Base-by-base conservation (phyloP, 495 filamentous ascomycete species). In the Emericellopsis terricola region DNA sequence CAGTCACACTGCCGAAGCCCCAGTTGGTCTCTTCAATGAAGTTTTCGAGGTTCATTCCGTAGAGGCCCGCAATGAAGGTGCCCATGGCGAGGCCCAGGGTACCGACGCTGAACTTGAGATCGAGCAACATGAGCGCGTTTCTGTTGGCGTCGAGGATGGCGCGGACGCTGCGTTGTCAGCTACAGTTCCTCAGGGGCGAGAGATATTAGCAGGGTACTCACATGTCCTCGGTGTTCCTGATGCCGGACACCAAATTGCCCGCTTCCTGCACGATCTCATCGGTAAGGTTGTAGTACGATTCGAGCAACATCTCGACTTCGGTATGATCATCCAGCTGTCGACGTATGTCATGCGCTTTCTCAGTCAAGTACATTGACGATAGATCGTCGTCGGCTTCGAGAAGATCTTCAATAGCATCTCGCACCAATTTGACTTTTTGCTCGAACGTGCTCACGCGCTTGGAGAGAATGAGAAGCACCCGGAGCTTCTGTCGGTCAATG, bases 1-100 rank as follows among this genome's bases (percentile, higher is more conserved):
- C 61, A 3, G 74, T 80, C 40, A 96, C 74, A 28, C 67, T 72
- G 18, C 64, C 60, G 52, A 97, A 94, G 8, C 86, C 89, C 46
- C 85, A 63, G 52, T 83, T 73, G n/a, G 81, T 82, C 53, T 96
- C 89, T 60, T 97, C 89, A 41, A 96, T 77, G 54, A 96, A 97
- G 55, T 96, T 96, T 49, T 93, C 91, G 41, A 97, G 63, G 57
- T 97, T 97, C 86, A 94, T 94, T 44, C 89, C 89, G 62, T 96
- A 96, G 9, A 96, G 73, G n/a, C 82, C 84, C 18, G 89, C 89
- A 48, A 93, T 70, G 47, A 96, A 84, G 32, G 91, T 92, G 19
- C 89, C 89, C 43, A 83, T 78, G 37, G 81, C 86, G 19, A 97
- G 71, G 2, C 84, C 84, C 8, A 97, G 69, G 2, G 89, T 96